A percentile compares a stretch with the other conserved stretches of the same genome.
phyloP scores from a whole-genome alignment of 192 early-diverging fungal species.

The Borealophlyctis nickersoniae region DNA sequence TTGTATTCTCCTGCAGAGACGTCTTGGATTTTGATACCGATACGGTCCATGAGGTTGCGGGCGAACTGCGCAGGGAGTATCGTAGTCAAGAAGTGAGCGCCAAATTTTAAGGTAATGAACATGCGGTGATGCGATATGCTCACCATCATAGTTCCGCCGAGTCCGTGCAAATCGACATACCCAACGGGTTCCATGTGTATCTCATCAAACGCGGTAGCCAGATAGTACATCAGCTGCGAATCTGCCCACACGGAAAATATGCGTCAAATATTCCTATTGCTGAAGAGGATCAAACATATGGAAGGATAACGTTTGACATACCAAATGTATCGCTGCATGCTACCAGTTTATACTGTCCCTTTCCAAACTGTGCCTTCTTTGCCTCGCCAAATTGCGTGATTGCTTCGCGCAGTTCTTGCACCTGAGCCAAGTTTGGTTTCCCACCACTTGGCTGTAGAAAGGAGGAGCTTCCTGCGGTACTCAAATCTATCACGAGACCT shows the following conservation, averaged over 20 bases:
- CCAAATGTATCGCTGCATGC: constrained; percentile 68
- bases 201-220: constrained; percentile 64
- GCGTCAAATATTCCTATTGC: too few relatives aligned
- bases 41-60: constrained; percentile 52
- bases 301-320: too few relatives aligned
- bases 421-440: constrained; percentile 26
- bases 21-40: constrained; percentile 53
- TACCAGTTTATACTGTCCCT: constrained; percentile 46
- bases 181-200: constrained; percentile 62
- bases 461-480: constrained; percentile 2
- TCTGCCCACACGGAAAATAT: too few relatives aligned
- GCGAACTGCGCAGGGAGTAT: constrained; percentile 52
- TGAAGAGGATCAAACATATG: too few relatives aligned
- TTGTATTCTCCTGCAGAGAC: constrained; percentile 64
- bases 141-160: constrained; percentile 15
- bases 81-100: too few relatives aligned
- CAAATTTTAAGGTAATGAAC: too few relatives aligned
- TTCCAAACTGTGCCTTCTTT: constrained; percentile 46
- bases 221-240: constrained; percentile 60
- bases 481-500: constrained; percentile 9
- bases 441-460: background rate
- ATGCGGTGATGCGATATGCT: too few relatives aligned
- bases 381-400: constrained; percentile 47
- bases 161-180: constrained; percentile 53
- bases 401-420: constrained; percentile 61